A percentile compares a stretch with the other conserved stretches of the same genome.
Conservation (phyloP, 176 grass and related monocot genomes). For the Saccharum officinarum region DNA sequence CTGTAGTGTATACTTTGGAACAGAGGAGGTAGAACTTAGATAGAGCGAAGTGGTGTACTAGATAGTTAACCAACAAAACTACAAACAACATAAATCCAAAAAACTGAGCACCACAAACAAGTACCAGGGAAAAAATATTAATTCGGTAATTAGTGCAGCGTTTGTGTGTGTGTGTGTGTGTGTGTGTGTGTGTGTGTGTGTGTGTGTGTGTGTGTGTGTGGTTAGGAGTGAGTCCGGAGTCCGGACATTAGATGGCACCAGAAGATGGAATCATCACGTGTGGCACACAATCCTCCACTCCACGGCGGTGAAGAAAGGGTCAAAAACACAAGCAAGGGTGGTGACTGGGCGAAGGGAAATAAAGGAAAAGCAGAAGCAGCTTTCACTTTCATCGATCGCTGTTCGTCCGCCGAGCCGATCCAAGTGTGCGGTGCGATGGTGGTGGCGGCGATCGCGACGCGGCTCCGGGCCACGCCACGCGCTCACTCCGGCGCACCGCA, state of each 20-base stretch:
- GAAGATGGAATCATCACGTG: constrained; percentile 5
- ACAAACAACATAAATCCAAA: too few species aligned
- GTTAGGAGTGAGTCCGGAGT: neutral
- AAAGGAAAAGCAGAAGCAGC: neutral
- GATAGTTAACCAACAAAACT: too few species aligned
- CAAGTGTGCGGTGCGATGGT: neutral
- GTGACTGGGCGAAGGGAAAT: too few species aligned
- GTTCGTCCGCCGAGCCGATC: too few species aligned
- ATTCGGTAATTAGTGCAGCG: neutral
- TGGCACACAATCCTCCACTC: constrained; percentile 9
- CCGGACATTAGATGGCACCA: constrained; percentile 21
- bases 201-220: constrained; percentile 1
- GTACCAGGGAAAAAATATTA: neutral
- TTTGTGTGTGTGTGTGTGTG: too few species aligned
- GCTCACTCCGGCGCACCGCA: neutral
- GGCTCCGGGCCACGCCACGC: neutral
- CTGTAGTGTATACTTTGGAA: too few species aligned
- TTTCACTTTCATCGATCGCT: neutral
- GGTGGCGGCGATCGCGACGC: neutral
- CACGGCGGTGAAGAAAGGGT: neutral
- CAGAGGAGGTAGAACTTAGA: too few species aligned
- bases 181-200: too few species aligned
- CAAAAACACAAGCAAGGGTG: neutral
- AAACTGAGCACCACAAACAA: neutral
- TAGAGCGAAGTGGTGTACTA: too few species aligned